Evolutionary conservation across 495 filamentous ascomycete species (phyloP), one percentile per base, ranked within the genome.

Genomic region (Aspergillus haitiensis): DNA sequence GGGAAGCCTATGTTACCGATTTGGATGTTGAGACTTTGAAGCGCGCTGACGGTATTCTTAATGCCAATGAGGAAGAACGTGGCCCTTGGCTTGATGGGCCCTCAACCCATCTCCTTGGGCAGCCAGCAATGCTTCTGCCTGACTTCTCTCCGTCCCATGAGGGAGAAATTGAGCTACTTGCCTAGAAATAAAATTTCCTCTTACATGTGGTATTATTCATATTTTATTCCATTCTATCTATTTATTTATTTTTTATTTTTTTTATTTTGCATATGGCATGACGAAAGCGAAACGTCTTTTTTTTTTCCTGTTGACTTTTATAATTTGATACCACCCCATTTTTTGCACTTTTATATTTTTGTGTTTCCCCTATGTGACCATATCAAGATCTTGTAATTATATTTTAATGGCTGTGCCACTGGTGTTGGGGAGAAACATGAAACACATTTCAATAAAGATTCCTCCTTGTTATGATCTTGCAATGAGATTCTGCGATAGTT

Each of bases 1-100:
- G 80, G 27, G 76, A 84, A 34, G 76, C 79, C 6, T 97, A 95
- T 67, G 85, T 97, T 49, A 97, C 94, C 10, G 95, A 99, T 67
- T 82, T 99, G 48, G 95, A 99, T 68, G 83, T 97, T 42, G 85
- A 93, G 79, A 96, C 93, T 3, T 70, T 98, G 75, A 89, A 86
- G 75, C 85, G 93, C 35, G 92, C 91, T 13, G 83, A 93, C 66
- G 94, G 88, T 45, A 84, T 98, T 60, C 85, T 84, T 59, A 77
- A 78, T 64, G 86, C 91, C 8, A 92, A 84, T 5, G 85, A 88
- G 7, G 89, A 92, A 64, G 91, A 96, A 77, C 93, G 90, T 61
- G 92, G 92, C 0, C 81, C 87, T 2, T 94, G 90, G 90, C 64
- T 88, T n/a, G 72, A 74, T 44, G 78, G 68, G 5, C 68, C 61